phyloP scores from a whole-genome alignment of 2,329 filamentous ascomycete genomes.

The Phaeophleospora eucalypticola region DNA sequence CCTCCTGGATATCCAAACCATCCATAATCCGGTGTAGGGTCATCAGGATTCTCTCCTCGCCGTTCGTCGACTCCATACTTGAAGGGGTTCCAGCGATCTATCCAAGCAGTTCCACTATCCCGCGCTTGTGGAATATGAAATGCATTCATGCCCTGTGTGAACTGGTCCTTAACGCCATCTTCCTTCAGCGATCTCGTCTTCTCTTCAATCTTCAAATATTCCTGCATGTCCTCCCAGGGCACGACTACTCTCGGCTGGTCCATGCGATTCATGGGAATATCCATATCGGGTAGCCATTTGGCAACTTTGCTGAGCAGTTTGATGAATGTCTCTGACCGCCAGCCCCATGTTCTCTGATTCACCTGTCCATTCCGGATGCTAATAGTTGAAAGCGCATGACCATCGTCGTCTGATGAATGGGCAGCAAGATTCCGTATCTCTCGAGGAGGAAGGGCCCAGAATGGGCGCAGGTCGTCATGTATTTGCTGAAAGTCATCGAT shows the following conservation, averaged over 20 bases:
- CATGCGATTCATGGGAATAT: constrained; percentile 39
- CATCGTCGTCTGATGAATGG: constrained; percentile 45
- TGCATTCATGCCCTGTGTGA: not conserved
- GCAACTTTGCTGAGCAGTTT: not conserved
- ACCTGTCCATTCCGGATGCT: constrained; percentile 2
- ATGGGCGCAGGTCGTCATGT: constrained; percentile 44
- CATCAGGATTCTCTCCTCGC: constrained; percentile 40
- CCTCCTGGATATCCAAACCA: constrained; percentile 47
- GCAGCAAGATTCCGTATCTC: constrained; percentile 42
- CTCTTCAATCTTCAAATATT: not conserved
- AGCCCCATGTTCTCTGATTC: constrained; percentile 1
- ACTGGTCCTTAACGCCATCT: not conserved
- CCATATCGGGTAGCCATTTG: constrained; percentile 23
- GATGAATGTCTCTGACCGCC: constrained; percentile 1
- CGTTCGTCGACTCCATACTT: constrained; percentile 32
- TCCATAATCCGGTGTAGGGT: constrained; percentile 36
- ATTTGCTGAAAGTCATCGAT: constrained; percentile 54
- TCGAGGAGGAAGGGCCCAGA: constrained; percentile 40
- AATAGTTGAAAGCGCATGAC: constrained; percentile 1
- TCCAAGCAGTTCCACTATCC: not conserved
- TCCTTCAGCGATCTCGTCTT: not conserved
- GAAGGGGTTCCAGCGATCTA: constrained; percentile 3
- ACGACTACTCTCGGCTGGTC: constrained; percentile 42
- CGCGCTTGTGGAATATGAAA: not conserved
- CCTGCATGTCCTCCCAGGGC: constrained; percentile 31